Conservation (phyloP, 306 rosid species). For the Cicer pinnatifidum region DNA sequence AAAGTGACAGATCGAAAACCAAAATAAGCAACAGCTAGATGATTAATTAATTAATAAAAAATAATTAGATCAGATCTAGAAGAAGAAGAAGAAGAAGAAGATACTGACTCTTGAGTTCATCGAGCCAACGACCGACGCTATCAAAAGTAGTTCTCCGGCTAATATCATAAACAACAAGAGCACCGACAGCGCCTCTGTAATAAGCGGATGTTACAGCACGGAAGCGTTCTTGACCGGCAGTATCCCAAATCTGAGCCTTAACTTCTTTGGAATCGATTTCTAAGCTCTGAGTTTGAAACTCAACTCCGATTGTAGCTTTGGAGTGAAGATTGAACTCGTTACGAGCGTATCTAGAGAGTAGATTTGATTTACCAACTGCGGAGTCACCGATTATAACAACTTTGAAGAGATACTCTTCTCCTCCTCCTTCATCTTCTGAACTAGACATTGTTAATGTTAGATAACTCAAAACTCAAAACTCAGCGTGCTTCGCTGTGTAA, state of each 20-base stretch:
- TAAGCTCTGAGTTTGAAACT: conserved; percentile 86
- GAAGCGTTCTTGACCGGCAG: conserved; percentile 95
- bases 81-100: background rate
- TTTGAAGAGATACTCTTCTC: conserved; percentile 94
- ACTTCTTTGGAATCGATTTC: conserved; percentile 85
- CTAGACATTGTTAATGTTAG: conserved; percentile 57
- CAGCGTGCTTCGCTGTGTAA: no score
- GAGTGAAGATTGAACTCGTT: conserved; percentile 89
- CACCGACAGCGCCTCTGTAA: conserved; percentile 92
- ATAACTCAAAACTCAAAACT: background rate
- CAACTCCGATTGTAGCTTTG: conserved; percentile 95
- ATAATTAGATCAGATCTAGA: conserved; percentile 31
- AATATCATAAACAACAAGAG: conserved; percentile 85
- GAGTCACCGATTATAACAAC: conserved; percentile 90
- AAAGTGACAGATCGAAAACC: no score
- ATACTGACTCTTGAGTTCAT: conserved; percentile 80
- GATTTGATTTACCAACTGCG: conserved; percentile 84
- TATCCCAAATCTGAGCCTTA: conserved; percentile 99
- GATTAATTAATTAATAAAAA: no score
- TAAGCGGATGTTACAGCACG: conserved; percentile 96
- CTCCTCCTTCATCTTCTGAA: conserved; percentile 80
- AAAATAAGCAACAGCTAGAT: no score
- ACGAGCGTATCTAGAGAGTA: conserved; percentile 80
- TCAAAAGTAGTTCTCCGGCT: conserved; percentile 85
- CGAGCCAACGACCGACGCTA: conserved; percentile 88